A percentile compares a stretch with the other conserved stretches of the same genome.
These are phyloP conservation scores for Salix exigua DNA, from an alignment of 345 rosid genomes.

Conservation along the genomic window DNA sequence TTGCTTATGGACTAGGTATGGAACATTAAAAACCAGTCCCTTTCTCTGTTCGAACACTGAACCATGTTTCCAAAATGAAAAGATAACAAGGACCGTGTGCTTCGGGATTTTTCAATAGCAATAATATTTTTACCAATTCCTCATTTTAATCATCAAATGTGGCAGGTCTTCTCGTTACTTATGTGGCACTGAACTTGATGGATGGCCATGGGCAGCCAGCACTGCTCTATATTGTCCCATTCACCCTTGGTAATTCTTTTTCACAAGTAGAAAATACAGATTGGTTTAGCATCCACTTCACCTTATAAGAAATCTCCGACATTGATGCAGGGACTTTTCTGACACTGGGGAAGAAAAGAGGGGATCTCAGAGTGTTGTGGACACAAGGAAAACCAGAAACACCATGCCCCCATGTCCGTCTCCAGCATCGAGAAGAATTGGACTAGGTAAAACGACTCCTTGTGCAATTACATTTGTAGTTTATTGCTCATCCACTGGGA, in stretches of 20 bases:
- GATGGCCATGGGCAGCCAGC: slow-evolving; percentile 99
- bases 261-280: neutral
- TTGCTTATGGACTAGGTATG: slow-evolving; percentile 90
- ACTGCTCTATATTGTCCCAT: slow-evolving; percentile 90
- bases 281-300: neutral
- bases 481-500: neutral
- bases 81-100: neutral
- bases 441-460: neutral
- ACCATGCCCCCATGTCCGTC: slow-evolving; percentile 20
- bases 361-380: slow-evolving; percentile 23
- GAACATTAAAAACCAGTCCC: slow-evolving; percentile 1
- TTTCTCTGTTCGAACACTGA: neutral
- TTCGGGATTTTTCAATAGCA: neutral
- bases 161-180: slow-evolving; percentile 86
- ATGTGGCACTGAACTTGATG: slow-evolving; percentile 90
- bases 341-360: slow-evolving; percentile 27
- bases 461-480: neutral
- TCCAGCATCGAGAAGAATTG: slow-evolving; percentile 14
- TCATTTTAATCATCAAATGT: neutral
- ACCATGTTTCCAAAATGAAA: neutral
- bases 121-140: neutral
- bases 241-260: slow-evolving; percentile 69
- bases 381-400: slow-evolving; percentile 23
- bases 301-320: neutral
- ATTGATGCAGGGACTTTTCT: slow-evolving; percentile 27